phyloP scores from a whole-genome alignment of 2,329 filamentous ascomycete genomes.

The Penicillium sp. region DNA sequence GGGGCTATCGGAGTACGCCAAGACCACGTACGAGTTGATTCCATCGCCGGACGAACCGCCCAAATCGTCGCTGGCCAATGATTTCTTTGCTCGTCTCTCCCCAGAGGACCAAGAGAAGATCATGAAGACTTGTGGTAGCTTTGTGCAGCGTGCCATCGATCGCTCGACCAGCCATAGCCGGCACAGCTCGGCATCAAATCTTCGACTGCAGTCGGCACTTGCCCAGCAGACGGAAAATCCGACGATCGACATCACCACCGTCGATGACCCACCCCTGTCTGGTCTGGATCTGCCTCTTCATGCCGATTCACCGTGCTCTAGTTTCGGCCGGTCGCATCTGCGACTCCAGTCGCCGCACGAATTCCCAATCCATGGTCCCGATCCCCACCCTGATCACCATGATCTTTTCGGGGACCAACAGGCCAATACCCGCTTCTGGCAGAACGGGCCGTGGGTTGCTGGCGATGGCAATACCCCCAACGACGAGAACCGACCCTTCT shows the following conservation, averaged over 20 bases:
- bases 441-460: conserved; percentile 44
- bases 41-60: conserved; percentile 36
- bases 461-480: conserved; percentile 45
- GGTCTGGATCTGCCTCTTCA: conserved; percentile 41
- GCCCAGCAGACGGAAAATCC: conserved; percentile 42
- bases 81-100: conserved; percentile 42
- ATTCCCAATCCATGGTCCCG: conserved; percentile 38
- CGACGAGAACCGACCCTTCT: conserved; percentile 44
- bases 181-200: conserved; percentile 37
- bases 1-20: conserved; percentile 44
- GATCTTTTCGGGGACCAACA: conserved; percentile 48
- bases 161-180: conserved; percentile 39
- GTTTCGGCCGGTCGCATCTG: conserved; percentile 44
- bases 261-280: conserved; percentile 39
- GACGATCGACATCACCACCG: conserved; percentile 44
- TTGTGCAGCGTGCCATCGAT: conserved; percentile 41
- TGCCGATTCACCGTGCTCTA: conserved; percentile 45
- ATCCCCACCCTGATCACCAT: conserved; percentile 42
- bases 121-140: conserved; percentile 44
- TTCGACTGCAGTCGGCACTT: conserved; percentile 39
- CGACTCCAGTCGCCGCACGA: conserved; percentile 45
- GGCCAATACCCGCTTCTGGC: conserved; percentile 47
- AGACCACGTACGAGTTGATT: conserved; percentile 39
- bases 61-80: conserved; percentile 42
- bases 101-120: conserved; percentile 44